These are phyloP conservation scores for Podospora australis DNA, from an alignment of 495 filamentous ascomycete genomes.

Conservation along the genomic window DNA sequence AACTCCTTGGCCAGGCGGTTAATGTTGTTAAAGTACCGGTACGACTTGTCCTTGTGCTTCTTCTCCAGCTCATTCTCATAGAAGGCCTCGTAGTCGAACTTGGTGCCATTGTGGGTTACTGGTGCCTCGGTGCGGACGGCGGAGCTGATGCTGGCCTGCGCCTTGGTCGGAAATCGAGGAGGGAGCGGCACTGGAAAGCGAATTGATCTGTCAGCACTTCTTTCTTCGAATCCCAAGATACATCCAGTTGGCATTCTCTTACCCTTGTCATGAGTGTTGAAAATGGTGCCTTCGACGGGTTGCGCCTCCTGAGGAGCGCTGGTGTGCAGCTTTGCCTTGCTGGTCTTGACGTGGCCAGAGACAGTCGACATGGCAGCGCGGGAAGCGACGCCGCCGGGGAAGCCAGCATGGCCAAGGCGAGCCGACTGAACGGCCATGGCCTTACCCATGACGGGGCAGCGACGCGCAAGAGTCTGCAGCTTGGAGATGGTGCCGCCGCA, in stretches of 20 bases:
- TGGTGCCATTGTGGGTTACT: conserved; percentile 31
- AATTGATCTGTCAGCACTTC: not conserved
- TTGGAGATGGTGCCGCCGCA: conserved; percentile 94
- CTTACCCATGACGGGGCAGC: conserved; percentile 98
- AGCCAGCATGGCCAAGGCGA: conserved; percentile 34
- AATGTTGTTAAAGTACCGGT: conserved; percentile 99
- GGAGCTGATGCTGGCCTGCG: conserved; percentile 17
- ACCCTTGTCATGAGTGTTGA: conserved; percentile 52
- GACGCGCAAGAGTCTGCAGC: conserved; percentile 85
- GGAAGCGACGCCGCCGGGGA: conserved; percentile 20
- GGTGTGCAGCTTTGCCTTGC: conserved; percentile 74
- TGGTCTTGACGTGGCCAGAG: conserved; percentile 40
- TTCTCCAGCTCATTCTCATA: conserved; percentile 85
- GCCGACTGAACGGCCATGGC: conserved; percentile 82
- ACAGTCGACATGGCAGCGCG: conserved; percentile 39
- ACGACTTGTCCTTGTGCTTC: conserved; percentile 99
- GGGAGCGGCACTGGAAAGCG: conserved; percentile 31
- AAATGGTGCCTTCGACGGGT: conserved; percentile 56
- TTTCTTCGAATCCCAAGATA: not conserved
- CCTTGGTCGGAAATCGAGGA: conserved; percentile 29
- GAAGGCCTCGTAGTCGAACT: conserved; percentile 87
- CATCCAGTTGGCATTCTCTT: conserved; percentile 24
- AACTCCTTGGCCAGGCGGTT: conserved; percentile 96
- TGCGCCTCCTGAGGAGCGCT: conserved; percentile 65
- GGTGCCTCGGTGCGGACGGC: conserved; percentile 16